Conservation (phyloP, 73 alveolate species). For the Paraurostyla sp. region DNA sequence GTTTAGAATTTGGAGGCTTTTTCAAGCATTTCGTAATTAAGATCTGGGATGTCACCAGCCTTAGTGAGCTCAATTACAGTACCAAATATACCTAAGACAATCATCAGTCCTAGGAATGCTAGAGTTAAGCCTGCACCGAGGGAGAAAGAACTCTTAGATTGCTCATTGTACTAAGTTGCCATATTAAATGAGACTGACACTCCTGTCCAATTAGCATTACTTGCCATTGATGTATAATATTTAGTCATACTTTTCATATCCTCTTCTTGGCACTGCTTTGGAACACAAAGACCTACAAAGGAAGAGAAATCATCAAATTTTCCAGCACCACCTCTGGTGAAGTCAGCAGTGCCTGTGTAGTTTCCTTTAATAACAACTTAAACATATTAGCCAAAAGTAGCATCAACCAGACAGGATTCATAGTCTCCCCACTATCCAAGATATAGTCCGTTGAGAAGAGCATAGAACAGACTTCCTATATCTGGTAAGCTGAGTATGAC, state of each 20-base stretch:
- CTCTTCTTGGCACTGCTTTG: constrained; percentile 37
- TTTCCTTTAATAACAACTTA: constrained; percentile 51
- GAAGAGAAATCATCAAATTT: constrained; percentile 48
- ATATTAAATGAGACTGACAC: constrained; percentile 28
- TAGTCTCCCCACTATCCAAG: constrained; percentile 80
- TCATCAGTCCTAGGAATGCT: background rate
- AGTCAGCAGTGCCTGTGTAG: constrained; percentile 14
- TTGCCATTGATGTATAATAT: constrained; percentile 14
- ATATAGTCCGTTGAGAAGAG: constrained; percentile 72
- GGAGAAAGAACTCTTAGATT: background rate
- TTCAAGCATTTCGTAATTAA: background rate
- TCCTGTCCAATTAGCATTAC: constrained; percentile 34
- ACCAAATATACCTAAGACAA: constrained; percentile 51
- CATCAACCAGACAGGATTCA: constrained; percentile 73
- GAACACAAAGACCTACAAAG: constrained; percentile 51
- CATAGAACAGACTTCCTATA: constrained; percentile 64
- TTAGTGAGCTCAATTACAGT: constrained; percentile 22
- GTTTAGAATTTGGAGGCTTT: constrained; percentile 10
- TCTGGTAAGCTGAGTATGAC: constrained; percentile 15
- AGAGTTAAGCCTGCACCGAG: background rate
- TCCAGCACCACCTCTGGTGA: constrained; percentile 65
- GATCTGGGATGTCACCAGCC: constrained; percentile 35
- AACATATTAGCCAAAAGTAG: constrained; percentile 45
- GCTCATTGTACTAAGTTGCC: constrained; percentile 18
- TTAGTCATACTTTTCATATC: background rate